Evolutionary conservation across 2,329 filamentous ascomycete genomes (phyloP), one percentile per base, ranked within the genome.

Genomic region (Leptographium procerum): DNA sequence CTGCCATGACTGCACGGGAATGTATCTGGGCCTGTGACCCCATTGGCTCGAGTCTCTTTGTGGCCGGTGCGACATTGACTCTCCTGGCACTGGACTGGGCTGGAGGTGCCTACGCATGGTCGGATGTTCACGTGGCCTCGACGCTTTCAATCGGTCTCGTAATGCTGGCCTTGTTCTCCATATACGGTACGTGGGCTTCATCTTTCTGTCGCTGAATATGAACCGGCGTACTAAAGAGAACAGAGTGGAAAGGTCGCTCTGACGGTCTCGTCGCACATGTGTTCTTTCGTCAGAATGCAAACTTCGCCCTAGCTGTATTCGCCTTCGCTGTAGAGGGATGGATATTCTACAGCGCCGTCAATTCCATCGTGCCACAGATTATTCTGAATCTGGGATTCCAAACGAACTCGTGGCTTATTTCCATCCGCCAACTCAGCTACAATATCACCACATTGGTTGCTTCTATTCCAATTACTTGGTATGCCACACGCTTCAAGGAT

Each of bases 321-420:
- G 79, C 79, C 6, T 82, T 82, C 61, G 75, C 76, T 3, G 76
- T 82, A 36, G 79, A 83, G 67, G 79, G 79, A 16, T 83, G 79
- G 79, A 79, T 82, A 57, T 82, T 80, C 65, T 80, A 79, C 67
- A 75, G 72, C 57, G 77, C 77, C 2, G 75, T 80, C 59, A 79
- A 79, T 66, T 73, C 73, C 26, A 68, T 79, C 54, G 76, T 76
- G 1, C 76, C 77, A 2, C 73, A 78, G 58, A 73, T 80, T 53
- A 69, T 75, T 2, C 70, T 79, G 4, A 71, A 79, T 60, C 69
- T 80, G 5, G 77, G 77, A 5, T 80, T 77, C 59, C 71, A 77
- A 61, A 69, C 69, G 13, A 67, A 73, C 54, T 64, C 75, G 0
- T 80, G 76, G 76, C 63, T 61, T 6, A 80, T 80, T 36, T 73